Base-by-base conservation (phyloP, 2,329 filamentous ascomycete species). In the Rhynchosporium agropyri region DNA sequence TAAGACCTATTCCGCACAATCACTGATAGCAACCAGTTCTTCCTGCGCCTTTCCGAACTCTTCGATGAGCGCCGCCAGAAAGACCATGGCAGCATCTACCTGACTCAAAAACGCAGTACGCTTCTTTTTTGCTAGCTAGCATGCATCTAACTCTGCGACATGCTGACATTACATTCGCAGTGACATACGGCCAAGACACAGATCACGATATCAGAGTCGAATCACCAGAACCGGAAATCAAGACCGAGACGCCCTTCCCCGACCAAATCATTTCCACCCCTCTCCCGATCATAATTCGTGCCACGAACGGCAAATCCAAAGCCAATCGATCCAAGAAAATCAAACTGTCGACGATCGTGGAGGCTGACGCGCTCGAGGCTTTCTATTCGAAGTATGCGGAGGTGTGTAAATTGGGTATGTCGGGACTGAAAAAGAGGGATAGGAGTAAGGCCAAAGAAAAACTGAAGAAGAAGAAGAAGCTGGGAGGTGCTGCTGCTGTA, bases 351-450 rank as follows among this genome's bases (percentile, higher is more conserved):
- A 98, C 95, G 0, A 77, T 97, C 0, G 92, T 98, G 0, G 83
- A 89, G 61, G 85, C 89, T 0, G 85, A 88, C 63, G 85, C 89
- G 4, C 76, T 98, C 10, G 92, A 96, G 60, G 79, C 76, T 0
- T 99, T 99, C 74, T 99, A 92, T 76, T 79, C 81, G 36, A 83
- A 85, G 58, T 99, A 98, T 79, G 93, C 92, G 28, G 95, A 98
- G 69, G 83, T 92, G 3, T 97, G 93, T 78, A 97, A 96, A 80
- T 80, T 83, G 0, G 92, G 92, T 5, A 97, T 98, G 92, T 83
- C 84, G 55, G 88, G 89, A 7, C 75, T 99, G 78, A 98, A 97
- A 85, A 97, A 96, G 74, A 84, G 95, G 70, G 94, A 98, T 78
- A 85, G 92, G 73, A 96, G 89, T 77, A 94, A 91, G 83, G 87